These are phyloP conservation scores for Rhodocollybia butyracea DNA, from an alignment of 768 basidiomycete genomes.

Conservation along the genomic window DNA sequence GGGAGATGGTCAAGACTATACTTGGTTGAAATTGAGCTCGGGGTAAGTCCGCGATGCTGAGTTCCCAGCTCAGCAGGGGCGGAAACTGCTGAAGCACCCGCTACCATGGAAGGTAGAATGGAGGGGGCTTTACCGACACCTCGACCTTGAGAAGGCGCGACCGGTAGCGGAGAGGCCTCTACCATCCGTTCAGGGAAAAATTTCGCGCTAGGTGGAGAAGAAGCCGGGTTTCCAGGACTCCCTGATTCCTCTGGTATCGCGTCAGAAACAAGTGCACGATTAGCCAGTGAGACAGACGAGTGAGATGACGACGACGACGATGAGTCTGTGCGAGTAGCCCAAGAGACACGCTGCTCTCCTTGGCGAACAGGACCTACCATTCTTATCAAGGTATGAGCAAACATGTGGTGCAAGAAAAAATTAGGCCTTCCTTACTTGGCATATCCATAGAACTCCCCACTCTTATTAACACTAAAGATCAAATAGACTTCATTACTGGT, in stretches of 20 bases:
- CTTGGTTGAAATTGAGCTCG: conserved; percentile 20
- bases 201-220: not conserved
- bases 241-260: conserved; percentile 13
- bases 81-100: conserved; percentile 24
- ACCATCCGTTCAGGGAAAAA: conserved; percentile 35
- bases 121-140: not conserved
- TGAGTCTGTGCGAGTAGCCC: conserved; percentile 48
- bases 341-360: conserved; percentile 49
- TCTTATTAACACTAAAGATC: conserved; percentile 91
- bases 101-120: not conserved
- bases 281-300: conserved; percentile 18
- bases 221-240: conserved; percentile 6
- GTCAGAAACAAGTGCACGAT: conserved; percentile 7
- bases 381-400: conserved; percentile 31
- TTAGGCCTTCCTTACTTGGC: conserved; percentile 57
- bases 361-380: conserved; percentile 67
- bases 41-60: conserved; percentile 28
- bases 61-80: conserved; percentile 54
- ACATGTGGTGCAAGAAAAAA: not conserved
- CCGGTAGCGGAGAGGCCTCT: conserved; percentile 42
- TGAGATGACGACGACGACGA: conserved; percentile 27
- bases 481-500: conserved; percentile 85
- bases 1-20: conserved; percentile 29
- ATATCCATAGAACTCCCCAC: conserved; percentile 93
- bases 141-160: conserved; percentile 11